Conservation (phyloP, 306 rosid genomes). For the Gastrolobium villosum region DNA sequence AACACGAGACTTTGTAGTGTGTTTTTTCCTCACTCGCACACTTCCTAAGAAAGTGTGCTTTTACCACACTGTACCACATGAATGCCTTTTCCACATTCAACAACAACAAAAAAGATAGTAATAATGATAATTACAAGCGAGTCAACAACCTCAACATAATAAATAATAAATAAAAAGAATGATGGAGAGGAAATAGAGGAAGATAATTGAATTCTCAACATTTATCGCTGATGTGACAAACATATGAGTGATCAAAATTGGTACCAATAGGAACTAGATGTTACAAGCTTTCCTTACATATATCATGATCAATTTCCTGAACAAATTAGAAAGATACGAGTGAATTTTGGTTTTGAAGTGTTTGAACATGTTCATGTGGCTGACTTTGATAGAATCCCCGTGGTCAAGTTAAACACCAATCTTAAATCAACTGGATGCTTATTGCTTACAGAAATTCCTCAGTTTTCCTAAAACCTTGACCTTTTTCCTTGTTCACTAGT, state of each 20-base stretch:
- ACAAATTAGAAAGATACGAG: no score
- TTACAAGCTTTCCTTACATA: no score
- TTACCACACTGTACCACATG: neutral
- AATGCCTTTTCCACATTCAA: constrained; percentile 56
- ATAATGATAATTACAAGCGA: constrained; percentile 31
- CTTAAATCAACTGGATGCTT: constrained; percentile 21
- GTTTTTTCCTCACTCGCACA: no score
- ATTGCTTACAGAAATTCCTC: neutral
- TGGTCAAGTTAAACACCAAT: constrained; percentile 6
- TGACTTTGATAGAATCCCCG: no score
- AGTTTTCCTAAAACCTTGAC: neutral
- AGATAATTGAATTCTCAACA: constrained; percentile 25
- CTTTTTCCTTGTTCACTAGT: constrained; percentile 15
- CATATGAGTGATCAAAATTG: no score
- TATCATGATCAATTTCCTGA: no score
- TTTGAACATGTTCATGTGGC: no score
- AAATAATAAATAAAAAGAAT: constrained; percentile 36
- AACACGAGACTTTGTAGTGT: no score
- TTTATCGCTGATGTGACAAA: no score
- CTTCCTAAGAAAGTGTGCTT: no score
- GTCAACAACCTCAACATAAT: constrained; percentile 42
- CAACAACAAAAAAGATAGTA: constrained; percentile 15
- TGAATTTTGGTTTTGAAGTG: no score
- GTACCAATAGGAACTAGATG: no score
- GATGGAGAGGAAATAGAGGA: neutral